phyloP scores from a whole-genome alignment of 805 yeast genomes.

The Barnettozyma populi region DNA sequence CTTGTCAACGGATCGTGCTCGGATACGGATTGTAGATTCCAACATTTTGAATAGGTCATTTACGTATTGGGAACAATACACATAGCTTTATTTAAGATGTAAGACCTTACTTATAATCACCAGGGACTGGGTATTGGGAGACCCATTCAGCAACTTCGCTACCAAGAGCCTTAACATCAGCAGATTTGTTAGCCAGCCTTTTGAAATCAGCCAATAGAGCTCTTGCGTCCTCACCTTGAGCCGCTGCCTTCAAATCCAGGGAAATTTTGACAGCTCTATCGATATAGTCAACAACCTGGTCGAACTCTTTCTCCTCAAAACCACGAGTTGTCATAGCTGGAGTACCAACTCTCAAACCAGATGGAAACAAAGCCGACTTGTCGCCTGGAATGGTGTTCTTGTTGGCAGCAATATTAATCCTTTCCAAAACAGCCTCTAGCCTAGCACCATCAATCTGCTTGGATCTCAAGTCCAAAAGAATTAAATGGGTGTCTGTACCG shows the following conservation, averaged over 20 bases:
- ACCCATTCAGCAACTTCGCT: conserved; percentile 70
- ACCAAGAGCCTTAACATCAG: conserved; percentile 52
- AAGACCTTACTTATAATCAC: conserved; percentile 38
- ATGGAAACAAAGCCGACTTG: conserved; percentile 92
- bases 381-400: conserved; percentile 98
- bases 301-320: conserved; percentile 81
- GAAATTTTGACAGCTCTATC: conserved; percentile 76
- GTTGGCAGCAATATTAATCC: conserved; percentile 91
- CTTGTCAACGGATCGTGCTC: conserved; percentile 18
- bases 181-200: conserved; percentile 55
- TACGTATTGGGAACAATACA: neutral
- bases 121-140: conserved; percentile 79
- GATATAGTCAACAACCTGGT: conserved; percentile 71
- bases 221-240: conserved; percentile 51
- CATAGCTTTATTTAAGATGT: neutral
- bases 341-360: conserved; percentile 96
- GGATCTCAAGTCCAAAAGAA: conserved; percentile 81
- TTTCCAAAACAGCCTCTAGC: conserved; percentile 91
- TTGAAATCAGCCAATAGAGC: conserved; percentile 63
- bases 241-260: conserved; percentile 49
- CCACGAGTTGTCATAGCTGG: conserved; percentile 99
- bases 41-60: conserved; percentile 12
- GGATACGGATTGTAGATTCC: conserved; percentile 20
- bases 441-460: conserved; percentile 96
- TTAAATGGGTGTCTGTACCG: conserved; percentile 98